These are phyloP conservation scores for Castanopsis chinensis DNA, from an alignment of 306 rosid species.

Conservation along the genomic window DNA sequence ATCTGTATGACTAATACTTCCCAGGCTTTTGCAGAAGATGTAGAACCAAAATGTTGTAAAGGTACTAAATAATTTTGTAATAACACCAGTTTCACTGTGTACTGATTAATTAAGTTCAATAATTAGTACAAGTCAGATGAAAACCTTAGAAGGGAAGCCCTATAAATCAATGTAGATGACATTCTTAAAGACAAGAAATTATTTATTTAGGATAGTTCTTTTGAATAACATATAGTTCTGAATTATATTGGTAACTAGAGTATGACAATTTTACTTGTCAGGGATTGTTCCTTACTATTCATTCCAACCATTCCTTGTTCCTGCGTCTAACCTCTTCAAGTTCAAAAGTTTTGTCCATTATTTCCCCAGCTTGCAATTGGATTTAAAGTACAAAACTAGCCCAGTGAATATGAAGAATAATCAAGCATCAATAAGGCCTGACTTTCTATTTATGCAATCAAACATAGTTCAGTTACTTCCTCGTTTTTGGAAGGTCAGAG, in stretches of 20 bases:
- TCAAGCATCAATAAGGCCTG: not conserved
- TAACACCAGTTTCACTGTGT: not conserved
- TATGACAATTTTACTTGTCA: not conserved
- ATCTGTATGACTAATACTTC: not conserved
- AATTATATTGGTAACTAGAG: no score
- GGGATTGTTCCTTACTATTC: not conserved
- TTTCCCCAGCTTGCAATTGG: not conserved
- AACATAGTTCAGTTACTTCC: not conserved
- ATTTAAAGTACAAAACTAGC: not conserved
- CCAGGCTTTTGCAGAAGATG: not conserved
- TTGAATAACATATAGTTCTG: no score
- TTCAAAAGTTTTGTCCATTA: not conserved
- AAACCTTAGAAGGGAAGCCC: not conserved
- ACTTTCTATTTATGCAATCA: not conserved
- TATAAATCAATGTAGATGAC: not conserved
- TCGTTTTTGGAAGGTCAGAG: not conserved
- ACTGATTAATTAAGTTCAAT: not conserved
- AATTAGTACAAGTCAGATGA: not conserved
- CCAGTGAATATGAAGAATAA: not conserved
- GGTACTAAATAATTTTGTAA: not conserved
- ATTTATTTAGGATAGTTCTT: not conserved
- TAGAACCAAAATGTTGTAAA: not conserved
- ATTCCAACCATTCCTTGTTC: not conserved
- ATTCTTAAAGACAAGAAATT: not conserved
- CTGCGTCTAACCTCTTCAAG: not conserved